Evolutionary conservation across 768 basidiomycete genomes (phyloP), one percentile per base, ranked within the genome.

Genomic region (Boletus vermiculosoides): DNA sequence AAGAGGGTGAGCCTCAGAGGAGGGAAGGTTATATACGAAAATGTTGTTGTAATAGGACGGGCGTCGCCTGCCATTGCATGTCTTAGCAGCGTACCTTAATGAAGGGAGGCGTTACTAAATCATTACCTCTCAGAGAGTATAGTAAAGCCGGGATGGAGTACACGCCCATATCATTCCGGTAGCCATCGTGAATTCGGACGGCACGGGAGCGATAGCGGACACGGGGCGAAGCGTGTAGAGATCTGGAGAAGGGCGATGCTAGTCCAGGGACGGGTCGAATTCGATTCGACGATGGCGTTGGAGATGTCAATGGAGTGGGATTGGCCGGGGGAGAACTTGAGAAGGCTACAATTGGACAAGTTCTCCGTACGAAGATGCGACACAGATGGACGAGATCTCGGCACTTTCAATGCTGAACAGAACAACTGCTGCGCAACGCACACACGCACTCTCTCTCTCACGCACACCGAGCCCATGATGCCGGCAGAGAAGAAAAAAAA

Each of bases 61-160:
- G 67, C 61, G 69, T 73, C 68, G 71, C 64, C 71, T 73, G 66
- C 63, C 65, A 69, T 59, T 40, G 61, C 56, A 70, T 72, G 71
- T 70, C 70, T 65, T 74, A 67, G 71, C 66, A 71, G 66, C 61
- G 71, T 72, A 71, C 71, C 71, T 72, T 72, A 72, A 72, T 72
- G 72, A 69, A 72, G 41, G 55, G 62, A 72, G 41, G 54, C 44
- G 71, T 72, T 72, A 72, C 71, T 72, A 69, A 73, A 72, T 73
- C 63, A 72, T 72, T 72, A 72, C 72, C 63, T 73, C 63, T 67
- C 40, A 63, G 60, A 64, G 55, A 68, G 67, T 60, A 72, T 66
- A 67, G 68, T 66, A 69, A 63, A 45, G 58, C 67, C 72, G 72
- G 70, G 68, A 63, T 68, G 68, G 67, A 56, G 56, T 57, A 60